Evolutionary conservation across 1,139 yeast species (phyloP).

Genomic region (Scheffersomyces parashehatae): DNA sequence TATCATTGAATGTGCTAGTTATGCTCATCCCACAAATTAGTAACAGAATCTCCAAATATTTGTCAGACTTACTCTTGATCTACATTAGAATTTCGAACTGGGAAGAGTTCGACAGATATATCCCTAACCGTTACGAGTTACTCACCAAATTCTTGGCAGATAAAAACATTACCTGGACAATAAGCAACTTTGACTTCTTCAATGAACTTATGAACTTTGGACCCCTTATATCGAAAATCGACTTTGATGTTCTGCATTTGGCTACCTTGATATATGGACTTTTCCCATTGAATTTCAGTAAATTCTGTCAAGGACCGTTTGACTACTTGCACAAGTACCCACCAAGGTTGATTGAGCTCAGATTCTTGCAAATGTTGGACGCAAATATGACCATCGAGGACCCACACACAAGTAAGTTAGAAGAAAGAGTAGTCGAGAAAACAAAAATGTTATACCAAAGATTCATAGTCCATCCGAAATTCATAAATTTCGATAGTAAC

Average conservation of each 20-base stretch:
- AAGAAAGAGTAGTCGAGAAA: constrained; percentile 7
- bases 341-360: constrained; percentile 11
- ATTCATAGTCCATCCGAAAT: constrained; percentile 52
- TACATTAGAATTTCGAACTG: constrained; percentile 44
- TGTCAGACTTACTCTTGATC: constrained; percentile 48
- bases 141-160: background rate
- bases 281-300: constrained; percentile 54
- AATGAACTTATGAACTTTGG: background rate
- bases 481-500: constrained; percentile 27
- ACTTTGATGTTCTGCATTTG: constrained; percentile 23
- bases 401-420: constrained; percentile 9
- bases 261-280: constrained; percentile 57
- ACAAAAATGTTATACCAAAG: constrained; percentile 15
- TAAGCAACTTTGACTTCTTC: background rate
- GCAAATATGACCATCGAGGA: constrained; percentile 1
- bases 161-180: constrained; percentile 1
- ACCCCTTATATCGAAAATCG: constrained; percentile 10
- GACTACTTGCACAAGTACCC: constrained; percentile 14
- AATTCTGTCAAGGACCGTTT: constrained; percentile 45
- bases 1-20: constrained; percentile 44
- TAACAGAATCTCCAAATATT: constrained; percentile 27
- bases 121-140: constrained; percentile 3
- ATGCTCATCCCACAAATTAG: constrained; percentile 60
- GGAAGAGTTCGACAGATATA: constrained; percentile 17
- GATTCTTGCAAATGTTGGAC: background rate